Base-by-base conservation (phyloP, 2,329 filamentous ascomycete genomes). In the Cryoendolithus antarcticus region DNA sequence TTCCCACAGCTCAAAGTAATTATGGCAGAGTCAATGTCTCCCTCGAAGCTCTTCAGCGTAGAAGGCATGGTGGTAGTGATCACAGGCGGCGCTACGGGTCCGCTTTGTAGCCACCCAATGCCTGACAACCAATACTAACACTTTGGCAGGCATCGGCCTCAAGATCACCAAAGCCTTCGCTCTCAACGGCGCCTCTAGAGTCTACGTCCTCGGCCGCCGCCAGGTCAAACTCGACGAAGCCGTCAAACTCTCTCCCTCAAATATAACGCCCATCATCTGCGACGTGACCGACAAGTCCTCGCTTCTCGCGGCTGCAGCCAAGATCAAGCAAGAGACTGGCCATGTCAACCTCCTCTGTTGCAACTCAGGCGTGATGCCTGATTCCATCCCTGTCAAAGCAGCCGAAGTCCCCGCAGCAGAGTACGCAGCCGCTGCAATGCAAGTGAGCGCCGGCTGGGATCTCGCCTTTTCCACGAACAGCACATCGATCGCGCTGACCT, bases 71-170 rank as follows among this genome's bases (percentile, higher is more conserved):
- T 75, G 4, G 66, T 64, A 6, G 64, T 71, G 33, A 60, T 75
- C 34, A 75, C 71, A 1, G 71, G 72, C 32, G 70, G 69, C 33
- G 71, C 67, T 19, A 70, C 62, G 38, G 68, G 70, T 69, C 57
- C 52, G 32, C 24, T 12, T 19, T 30, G 2, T n/a, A 10, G 30
- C 11, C 19, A 30, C n/a, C 3, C 9, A 12, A 6, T 35, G 3
- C 9, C 7, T 12, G 9, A 29, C 13, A 37, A 10, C 7, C 5
- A 32, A 35, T 10, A 38, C 24, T 33, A n/a, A 32, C 19, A 24
- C 13, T 10, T 27, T 31, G n/a, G 45, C 54, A 39, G 66, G 66
- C 6, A 62, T 69, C 35, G 66, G 66, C 8, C 55, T 60, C 4
- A 64, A 62, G 54, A 67, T 68, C 56, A 64, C 67, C 30, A 59